These are phyloP conservation scores for Bassia scoparia DNA, from an alignment of 148 eudicot species.

Conservation along the genomic window DNA sequence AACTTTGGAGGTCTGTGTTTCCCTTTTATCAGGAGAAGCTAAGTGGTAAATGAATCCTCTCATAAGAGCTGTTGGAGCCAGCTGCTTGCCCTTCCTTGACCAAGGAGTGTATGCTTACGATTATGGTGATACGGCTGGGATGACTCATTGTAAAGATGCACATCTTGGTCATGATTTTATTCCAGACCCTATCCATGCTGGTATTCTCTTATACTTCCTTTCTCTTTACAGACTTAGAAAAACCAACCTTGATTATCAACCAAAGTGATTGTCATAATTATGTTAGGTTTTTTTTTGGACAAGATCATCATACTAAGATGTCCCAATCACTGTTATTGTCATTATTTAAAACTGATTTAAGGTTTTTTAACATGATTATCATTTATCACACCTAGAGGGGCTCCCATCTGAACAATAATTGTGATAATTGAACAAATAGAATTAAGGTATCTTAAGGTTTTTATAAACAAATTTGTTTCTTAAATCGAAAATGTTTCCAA, in stretches of 20 bases:
- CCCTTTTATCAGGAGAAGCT: slow-evolving; percentile 89
- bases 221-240: not conserved
- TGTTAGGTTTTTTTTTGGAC: not conserved
- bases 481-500: not conserved
- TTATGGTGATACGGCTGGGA: slow-evolving; percentile 89
- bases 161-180: slow-evolving; percentile 90
- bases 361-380: no score
- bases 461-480: not conserved
- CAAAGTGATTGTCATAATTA: not conserved
- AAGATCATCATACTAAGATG: not conserved
- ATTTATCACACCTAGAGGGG: no score
- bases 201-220: slow-evolving; percentile 26
- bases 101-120: slow-evolving; percentile 91
- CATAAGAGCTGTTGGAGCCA: slow-evolving; percentile 87
- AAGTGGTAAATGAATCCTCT: slow-evolving; percentile 72
- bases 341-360: no score
- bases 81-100: slow-evolving; percentile 91
- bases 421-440: not conserved
- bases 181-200: slow-evolving; percentile 98
- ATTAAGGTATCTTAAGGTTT: not conserved
- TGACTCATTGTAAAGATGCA: slow-evolving; percentile 98
- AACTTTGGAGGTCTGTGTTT: slow-evolving; percentile 87
- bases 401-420: no score
- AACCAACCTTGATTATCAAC: not conserved
- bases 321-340: no score